phyloP scores from a whole-genome alignment of 2,329 filamentous ascomycete genomes.

The Rutstroemia sp. region DNA sequence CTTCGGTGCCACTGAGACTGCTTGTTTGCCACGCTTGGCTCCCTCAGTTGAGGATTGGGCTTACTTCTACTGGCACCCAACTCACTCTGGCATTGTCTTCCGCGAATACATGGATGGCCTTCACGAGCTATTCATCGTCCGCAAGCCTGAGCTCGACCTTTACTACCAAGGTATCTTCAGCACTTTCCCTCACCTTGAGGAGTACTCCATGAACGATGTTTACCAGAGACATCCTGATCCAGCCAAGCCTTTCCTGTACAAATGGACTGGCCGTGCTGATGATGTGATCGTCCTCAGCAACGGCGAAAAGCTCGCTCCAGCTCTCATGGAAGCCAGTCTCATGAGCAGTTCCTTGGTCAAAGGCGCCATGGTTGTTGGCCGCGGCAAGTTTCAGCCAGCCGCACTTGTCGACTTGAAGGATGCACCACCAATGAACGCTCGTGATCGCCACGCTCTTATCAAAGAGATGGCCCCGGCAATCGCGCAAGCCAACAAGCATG shows the following conservation, averaged over 20 bases:
- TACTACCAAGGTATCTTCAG: slow-evolving; percentile 14
- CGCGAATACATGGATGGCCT: slow-evolving; percentile 12
- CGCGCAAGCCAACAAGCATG: slow-evolving; percentile 25
- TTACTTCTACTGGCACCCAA: slow-evolving; percentile 21
- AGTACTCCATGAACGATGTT: slow-evolving; percentile 16
- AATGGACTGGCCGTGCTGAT: slow-evolving; percentile 13
- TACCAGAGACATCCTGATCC: slow-evolving; percentile 15
- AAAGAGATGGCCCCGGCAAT: slow-evolving; percentile 29
- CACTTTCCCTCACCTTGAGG: slow-evolving; percentile 14
- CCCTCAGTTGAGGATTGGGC: slow-evolving; percentile 18
- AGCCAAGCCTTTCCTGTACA: slow-evolving; percentile 12
- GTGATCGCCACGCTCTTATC: slow-evolving; percentile 8
- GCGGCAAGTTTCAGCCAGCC: slow-evolving; percentile 15
- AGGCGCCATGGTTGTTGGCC: slow-evolving; percentile 31
- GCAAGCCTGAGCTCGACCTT: slow-evolving; percentile 11
- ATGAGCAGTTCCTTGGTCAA: slow-evolving; percentile 29
- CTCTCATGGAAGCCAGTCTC: slow-evolving; percentile 33
- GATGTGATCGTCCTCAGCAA: slow-evolving; percentile 25
- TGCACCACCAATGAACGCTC: not conserved
- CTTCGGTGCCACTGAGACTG: slow-evolving; percentile 20
- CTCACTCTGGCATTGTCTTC: slow-evolving; percentile 12
- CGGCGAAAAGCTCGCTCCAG: slow-evolving; percentile 39
- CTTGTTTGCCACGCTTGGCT: slow-evolving; percentile 12
- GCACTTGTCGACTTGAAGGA: slow-evolving; percentile 12
- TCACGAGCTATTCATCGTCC: slow-evolving; percentile 12